phyloP scores from a whole-genome alignment of 805 yeast genomes.

The Monosporozyma aquatica region DNA sequence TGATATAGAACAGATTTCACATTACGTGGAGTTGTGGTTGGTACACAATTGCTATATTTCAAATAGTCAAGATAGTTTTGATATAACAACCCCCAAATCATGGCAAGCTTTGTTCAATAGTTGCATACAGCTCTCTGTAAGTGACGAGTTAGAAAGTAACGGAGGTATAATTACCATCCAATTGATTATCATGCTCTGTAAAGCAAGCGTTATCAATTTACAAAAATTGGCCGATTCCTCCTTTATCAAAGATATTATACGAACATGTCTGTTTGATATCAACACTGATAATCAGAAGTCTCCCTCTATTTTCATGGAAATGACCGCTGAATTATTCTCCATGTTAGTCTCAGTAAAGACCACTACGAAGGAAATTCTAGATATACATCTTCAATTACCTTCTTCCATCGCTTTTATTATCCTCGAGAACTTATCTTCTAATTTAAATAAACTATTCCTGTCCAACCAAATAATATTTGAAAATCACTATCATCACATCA shows the following conservation, averaged over 20 bases:
- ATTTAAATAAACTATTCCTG: constrained; percentile 14
- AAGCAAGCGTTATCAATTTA: constrained; percentile 19
- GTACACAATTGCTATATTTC: constrained; percentile 11
- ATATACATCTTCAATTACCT: constrained; percentile 11
- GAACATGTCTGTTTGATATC: background rate
- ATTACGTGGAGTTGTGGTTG: constrained; percentile 17
- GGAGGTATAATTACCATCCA: constrained; percentile 8
- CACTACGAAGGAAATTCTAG: constrained; percentile 14
- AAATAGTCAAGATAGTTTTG: constrained; percentile 17
- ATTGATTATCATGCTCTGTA: constrained; percentile 17
- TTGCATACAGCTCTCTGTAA: background rate
- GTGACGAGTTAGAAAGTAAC: constrained; percentile 1
- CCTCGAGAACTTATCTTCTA: constrained; percentile 12
- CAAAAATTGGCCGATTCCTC: constrained; percentile 10
- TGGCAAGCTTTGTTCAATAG: constrained; percentile 13
- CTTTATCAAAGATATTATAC: background rate
- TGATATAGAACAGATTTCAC: constrained; percentile 6
- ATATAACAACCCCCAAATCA: constrained; percentile 2
- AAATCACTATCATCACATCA: constrained; percentile 17
- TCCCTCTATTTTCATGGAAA: too few relatives aligned
- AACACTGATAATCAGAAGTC: background rate
- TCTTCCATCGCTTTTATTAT: constrained; percentile 5
- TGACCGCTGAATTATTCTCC: constrained; percentile 16
- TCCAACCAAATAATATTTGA: constrained; percentile 26
- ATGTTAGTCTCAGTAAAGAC: constrained; percentile 15